Evolutionary conservation across 2,329 filamentous ascomycete species (phyloP).

Genomic region (Karstenula rhodostoma): DNA sequence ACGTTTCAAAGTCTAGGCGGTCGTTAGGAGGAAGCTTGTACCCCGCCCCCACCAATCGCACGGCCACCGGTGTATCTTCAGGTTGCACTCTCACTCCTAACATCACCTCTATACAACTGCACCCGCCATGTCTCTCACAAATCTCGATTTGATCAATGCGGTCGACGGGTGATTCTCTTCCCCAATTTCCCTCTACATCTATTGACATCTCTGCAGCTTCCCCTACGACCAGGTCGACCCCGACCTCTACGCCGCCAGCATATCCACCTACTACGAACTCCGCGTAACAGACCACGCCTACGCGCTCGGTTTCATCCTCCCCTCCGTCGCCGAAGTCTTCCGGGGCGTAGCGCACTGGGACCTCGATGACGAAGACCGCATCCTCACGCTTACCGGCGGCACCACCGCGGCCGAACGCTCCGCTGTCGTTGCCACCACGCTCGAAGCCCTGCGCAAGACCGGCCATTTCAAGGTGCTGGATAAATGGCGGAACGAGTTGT

Average conservation of each 20-base stretch:
- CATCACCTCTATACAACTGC: neutral
- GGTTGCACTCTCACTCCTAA: neutral
- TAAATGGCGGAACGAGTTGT: conserved; percentile 54
- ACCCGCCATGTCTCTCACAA: conserved; percentile 50
- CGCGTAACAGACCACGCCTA: conserved; percentile 72
- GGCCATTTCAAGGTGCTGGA: conserved; percentile 75
- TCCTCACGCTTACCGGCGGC: conserved; percentile 69
- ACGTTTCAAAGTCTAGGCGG: neutral
- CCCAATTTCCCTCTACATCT: neutral
- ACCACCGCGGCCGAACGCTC: conserved; percentile 70
- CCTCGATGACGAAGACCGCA: conserved; percentile 67
- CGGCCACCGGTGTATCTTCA: conserved; percentile 5
- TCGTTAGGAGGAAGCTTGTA: neutral
- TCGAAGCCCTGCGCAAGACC: conserved; percentile 73
- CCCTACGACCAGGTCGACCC: conserved; percentile 74
- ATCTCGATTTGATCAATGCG: conserved; percentile 64
- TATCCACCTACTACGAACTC: conserved; percentile 67
- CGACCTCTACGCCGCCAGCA: conserved; percentile 61
- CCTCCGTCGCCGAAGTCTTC: conserved; percentile 67
- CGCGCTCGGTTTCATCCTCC: conserved; percentile 66
- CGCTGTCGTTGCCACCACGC: conserved; percentile 63
- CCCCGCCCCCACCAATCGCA: conserved; percentile 37
- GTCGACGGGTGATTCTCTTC: conserved; percentile 59
- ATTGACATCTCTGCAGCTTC: conserved; percentile 64
- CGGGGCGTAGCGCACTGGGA: conserved; percentile 66